Evolutionary conservation across 371 early-diverging fungal species (phyloP), one percentile per base, ranked within the genome.

Genomic region (Lichtheimia ramosa): DNA sequence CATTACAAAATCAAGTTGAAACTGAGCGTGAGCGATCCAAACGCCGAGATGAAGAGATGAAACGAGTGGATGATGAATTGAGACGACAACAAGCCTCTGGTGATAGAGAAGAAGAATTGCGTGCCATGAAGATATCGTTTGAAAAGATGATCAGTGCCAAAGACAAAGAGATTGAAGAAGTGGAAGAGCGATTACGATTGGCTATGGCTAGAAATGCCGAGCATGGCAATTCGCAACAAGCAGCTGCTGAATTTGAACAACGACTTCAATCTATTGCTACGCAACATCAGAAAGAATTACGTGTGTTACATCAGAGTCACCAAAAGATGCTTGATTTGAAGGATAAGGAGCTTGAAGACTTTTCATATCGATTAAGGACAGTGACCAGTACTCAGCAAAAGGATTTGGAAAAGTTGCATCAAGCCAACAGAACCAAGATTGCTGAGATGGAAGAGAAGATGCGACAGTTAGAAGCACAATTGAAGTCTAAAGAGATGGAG

Each of bases 261-360:
- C 60, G 65, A 16, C 56, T 79, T 14, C 74, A 74, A 20, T 43
- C 74, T 0, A 61, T 75, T 27, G 79, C 74, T 18, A 12, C 60
- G 49, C 73, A 77, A 42, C 81, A 81, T 54, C 70, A 77, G 41
- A 72, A 77, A 48, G 77, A 77, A 43, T 62, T 81, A 50, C 69
- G 71, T 27, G 68, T 72, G 1, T 65, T 77, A 43, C 77, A 81
- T 24, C 65, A 68, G 13, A 75, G 73, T 39, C 78, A 68, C 48
- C 76, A 81, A 52, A 65, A 69, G n/a, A 40, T 77, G 21, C 63
- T 81, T n/a, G 73, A 75, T 42, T 50, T 66, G 28, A 81, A 81
- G 56, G 81, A 77, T 48, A 69, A 73, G 56, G 78, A 81, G 25
- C 54, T 81, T 15, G 68, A 72, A 58, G 71, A 76, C 2, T 72